These are phyloP conservation scores for Nannochloropsis granulata DNA, from an alignment of 108 stramenopile genomes.

Conservation along the genomic window DNA sequence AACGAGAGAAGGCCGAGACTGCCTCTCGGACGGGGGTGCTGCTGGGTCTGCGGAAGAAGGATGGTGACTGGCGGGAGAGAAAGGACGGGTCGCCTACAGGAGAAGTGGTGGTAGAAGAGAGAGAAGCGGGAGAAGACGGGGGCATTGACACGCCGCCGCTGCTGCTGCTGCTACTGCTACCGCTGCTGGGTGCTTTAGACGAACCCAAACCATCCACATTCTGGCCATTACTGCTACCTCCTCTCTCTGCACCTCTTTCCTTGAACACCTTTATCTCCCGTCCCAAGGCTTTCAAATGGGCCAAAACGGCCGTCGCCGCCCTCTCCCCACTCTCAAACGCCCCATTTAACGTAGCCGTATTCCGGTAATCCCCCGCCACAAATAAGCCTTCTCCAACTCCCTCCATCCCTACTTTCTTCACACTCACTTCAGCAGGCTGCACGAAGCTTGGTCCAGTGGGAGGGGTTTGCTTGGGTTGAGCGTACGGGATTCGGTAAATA, in stretches of 20 bases:
- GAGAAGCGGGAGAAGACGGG: neutral
- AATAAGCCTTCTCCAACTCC: constrained; percentile 3
- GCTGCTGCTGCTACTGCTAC: neutral
- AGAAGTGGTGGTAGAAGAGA: neutral
- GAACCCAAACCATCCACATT: neutral
- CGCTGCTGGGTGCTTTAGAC: too few species aligned
- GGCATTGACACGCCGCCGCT: neutral
- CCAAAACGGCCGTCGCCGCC: constrained; percentile 19
- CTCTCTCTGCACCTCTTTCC: neutral
- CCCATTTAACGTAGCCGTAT: constrained; percentile 33
- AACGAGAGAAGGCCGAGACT: neutral
- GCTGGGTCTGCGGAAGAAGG: too few species aligned
- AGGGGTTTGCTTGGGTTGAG: constrained; percentile 30
- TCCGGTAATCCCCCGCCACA: constrained; percentile 31
- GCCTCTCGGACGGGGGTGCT: neutral
- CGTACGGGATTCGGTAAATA: constrained; percentile 35
- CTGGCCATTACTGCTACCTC: neutral
- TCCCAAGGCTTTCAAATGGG: neutral
- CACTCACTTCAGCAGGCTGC: neutral
- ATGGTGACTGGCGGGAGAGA: neutral
- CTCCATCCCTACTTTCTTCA: neutral
- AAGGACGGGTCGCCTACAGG: neutral
- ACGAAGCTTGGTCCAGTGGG: constrained; percentile 3
- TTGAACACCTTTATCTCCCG: neutral
- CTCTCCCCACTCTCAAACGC: constrained; percentile 18